A percentile compares a stretch with the other conserved stretches of the same genome.
These are phyloP conservation scores for Centella asiatica DNA, from an alignment of 129 eudicot species.

Conservation along the genomic window DNA sequence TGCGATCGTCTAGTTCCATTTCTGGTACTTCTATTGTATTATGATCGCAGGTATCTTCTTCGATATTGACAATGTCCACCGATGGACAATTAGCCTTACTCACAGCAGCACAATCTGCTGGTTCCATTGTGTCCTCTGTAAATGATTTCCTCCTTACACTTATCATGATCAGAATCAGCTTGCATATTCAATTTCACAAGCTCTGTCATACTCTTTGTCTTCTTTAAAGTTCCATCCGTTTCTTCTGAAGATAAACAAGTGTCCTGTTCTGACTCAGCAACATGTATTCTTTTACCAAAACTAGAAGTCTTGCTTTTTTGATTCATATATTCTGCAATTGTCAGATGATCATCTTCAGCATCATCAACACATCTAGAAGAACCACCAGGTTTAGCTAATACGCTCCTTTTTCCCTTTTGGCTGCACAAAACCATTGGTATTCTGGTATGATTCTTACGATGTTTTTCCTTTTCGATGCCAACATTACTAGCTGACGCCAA, in stretches of 20 bases:
- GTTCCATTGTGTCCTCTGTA: neutral
- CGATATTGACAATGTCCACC: neutral
- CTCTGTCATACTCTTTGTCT: neutral
- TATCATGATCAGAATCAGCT: neutral
- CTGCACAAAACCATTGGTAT: neutral
- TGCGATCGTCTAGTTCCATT: conserved; percentile 1
- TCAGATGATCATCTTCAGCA: conserved; percentile 4
- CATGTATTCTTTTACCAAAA: neutral
- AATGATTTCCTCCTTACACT: neutral
- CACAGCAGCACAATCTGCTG: neutral
- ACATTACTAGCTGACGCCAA: neutral
- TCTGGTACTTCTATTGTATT: neutral
- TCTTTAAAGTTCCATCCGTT: neutral
- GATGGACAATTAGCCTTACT: neutral
- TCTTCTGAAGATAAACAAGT: neutral
- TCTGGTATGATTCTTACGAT: neutral
- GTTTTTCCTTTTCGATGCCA: neutral
- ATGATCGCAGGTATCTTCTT: neutral
- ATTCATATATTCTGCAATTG: neutral
- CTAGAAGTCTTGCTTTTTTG: neutral
- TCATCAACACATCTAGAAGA: neutral
- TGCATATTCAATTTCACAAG: neutral
- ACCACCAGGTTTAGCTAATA: neutral
- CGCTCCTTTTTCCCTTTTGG: neutral
- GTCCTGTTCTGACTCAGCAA: neutral